Conservation (phyloP, 78 protist species). For the Tieghemostelium lacteum region DNA sequence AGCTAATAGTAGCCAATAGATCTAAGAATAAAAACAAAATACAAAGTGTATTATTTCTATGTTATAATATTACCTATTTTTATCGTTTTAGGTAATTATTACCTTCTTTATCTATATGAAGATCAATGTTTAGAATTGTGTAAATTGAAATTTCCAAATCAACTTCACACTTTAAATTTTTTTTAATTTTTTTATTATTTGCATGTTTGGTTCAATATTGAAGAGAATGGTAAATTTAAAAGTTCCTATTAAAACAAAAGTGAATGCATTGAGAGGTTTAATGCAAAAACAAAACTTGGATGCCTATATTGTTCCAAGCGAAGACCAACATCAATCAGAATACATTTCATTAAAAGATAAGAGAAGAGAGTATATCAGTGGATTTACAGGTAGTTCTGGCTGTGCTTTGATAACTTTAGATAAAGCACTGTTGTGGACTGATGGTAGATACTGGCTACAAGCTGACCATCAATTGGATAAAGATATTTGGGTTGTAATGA, state of each 20-base stretch:
- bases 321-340: conserved; percentile 92
- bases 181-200: no score
- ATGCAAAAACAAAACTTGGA: conserved; percentile 31
- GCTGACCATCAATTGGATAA: conserved; percentile 87
- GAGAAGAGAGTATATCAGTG: conserved; percentile 84
- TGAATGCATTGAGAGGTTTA: conserved; percentile 27
- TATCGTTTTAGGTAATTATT: no score
- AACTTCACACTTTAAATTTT: no score
- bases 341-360: conserved; percentile 83
- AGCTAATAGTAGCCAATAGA: no score
- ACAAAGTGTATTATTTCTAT: no score
- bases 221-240: background rate
- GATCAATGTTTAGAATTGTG: no score
- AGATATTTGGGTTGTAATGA: conserved; percentile 87
- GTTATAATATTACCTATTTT: no score
- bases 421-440: conserved; percentile 94
- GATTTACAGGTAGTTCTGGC: conserved; percentile 95
- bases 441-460: conserved; percentile 92
- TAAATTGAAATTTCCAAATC: no score
- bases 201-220: background rate
- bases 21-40: no score
- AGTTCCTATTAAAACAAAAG: conserved; percentile 18
- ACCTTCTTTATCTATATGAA: no score
- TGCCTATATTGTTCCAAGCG: conserved; percentile 77
- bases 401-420: conserved; percentile 82